phyloP scores from a whole-genome alignment of 306 rosid genomes.

The Arachis stenosperma region DNA sequence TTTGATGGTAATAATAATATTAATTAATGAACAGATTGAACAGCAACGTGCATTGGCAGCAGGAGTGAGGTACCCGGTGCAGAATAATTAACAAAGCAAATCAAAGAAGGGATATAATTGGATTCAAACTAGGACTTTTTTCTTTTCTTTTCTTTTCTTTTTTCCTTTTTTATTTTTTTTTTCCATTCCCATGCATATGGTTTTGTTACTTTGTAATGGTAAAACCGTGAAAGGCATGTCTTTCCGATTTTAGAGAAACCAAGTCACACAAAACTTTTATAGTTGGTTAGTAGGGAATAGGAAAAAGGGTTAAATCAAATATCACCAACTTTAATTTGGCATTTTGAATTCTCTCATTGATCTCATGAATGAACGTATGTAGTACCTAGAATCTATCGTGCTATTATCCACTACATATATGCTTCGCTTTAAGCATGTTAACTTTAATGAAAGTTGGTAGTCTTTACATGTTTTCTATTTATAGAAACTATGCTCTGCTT shows the following conservation, averaged over 20 bases:
- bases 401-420: too few species aligned
- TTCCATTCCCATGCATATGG: neutral
- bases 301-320: neutral
- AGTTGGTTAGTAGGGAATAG: constrained; percentile 25
- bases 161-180: neutral
- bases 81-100: constrained; percentile 47
- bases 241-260: constrained; percentile 35
- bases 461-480: constrained; percentile 19
- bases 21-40: constrained; percentile 58
- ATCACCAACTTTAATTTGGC: constrained; percentile 6
- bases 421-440: constrained; percentile 31
- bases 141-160: neutral
- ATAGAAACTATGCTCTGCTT: neutral
- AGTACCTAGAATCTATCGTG: too few species aligned
- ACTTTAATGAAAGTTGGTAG: constrained; percentile 33
- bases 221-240: constrained; percentile 3
- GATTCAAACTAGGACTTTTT: neutral
- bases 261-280: constrained; percentile 19
- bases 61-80: constrained; percentile 85
- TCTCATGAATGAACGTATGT: neutral
- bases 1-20: too few species aligned
- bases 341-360: constrained; percentile 41
- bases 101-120: neutral
- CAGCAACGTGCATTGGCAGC: constrained; percentile 87
- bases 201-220: constrained; percentile 24